Percentiles rank a stretch among this genome's conserved stretches.
phyloP scores from a whole-genome alignment of 768 basidiomycete species.

The Rhodotorula diobovata region DNA sequence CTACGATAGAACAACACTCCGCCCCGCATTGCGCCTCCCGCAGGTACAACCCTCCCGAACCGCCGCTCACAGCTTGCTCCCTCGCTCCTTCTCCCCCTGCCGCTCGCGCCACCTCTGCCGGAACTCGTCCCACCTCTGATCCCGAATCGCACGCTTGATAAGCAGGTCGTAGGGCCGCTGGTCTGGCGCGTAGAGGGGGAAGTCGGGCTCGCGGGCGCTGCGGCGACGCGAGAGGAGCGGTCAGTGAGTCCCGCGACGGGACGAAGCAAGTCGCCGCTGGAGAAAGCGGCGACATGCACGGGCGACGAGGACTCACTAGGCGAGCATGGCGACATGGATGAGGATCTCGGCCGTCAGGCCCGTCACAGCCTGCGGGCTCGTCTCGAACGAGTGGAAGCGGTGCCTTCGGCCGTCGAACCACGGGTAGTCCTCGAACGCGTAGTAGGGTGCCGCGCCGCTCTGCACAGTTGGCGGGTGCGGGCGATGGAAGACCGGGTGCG shows the following conservation, averaged over 20 bases:
- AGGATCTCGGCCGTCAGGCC: constrained; percentile 43
- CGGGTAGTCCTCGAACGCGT: constrained; percentile 32
- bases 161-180: constrained; percentile 22
- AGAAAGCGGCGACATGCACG: not conserved
- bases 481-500: constrained; percentile 7
- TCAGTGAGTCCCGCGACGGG: not conserved
- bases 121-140: constrained; percentile 13
- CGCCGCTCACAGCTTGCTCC: constrained; percentile 1
- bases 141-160: constrained; percentile 17
- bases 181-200: constrained; percentile 13
- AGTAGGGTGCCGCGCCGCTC: constrained; percentile 24
- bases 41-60: not conserved
- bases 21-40: too few species aligned
- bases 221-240: too few species aligned
- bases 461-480: constrained; percentile 5
- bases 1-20: not conserved
- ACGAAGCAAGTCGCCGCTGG: too few species aligned
- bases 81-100: not conserved
- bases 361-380: constrained; percentile 15
- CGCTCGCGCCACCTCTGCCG: not conserved
- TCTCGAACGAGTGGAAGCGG: constrained; percentile 34
- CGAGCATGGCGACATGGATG: constrained; percentile 38
- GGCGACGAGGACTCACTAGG: constrained; percentile 26
- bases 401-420: constrained; percentile 38
- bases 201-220: constrained; percentile 31